Conservation (phyloP, 768 basidiomycete genomes). For the Hypholoma fasciculare region DNA sequence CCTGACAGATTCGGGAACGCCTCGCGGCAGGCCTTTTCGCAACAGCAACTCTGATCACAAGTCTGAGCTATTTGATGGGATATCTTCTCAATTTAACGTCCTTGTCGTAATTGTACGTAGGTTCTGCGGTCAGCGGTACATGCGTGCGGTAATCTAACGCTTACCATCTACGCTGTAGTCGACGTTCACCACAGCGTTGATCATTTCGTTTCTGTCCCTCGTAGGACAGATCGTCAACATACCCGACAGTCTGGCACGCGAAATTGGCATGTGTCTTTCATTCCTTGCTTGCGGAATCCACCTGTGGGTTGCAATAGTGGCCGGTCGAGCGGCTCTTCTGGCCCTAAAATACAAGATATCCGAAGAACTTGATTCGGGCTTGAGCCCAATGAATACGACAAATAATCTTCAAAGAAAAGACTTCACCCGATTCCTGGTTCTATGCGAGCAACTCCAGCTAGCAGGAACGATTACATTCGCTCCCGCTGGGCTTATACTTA, state of each 20-base stretch:
- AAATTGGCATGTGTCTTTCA: conserved; percentile 5
- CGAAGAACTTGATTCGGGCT: too few relatives aligned
- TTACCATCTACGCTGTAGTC: not conserved
- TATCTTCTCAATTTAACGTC: not conserved
- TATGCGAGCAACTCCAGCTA: conserved; percentile 8
- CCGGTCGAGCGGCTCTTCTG: conserved; percentile 6
- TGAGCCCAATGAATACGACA: not conserved
- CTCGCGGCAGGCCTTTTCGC: too few relatives aligned
- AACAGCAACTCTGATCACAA: not conserved
- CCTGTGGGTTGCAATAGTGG: conserved; percentile 8
- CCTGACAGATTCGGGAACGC: too few relatives aligned
- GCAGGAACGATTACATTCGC: conserved; percentile 5
- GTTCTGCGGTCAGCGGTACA: not conserved
- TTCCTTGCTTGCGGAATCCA: conserved; percentile 4
- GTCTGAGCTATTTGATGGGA: not conserved
- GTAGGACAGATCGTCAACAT: not conserved
- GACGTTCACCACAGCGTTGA: conserved; percentile 6
- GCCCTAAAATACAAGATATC: not conserved
- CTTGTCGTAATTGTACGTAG: conserved; percentile 3
- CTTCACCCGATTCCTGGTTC: not conserved
- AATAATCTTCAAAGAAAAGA: not conserved
- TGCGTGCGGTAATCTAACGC: not conserved
- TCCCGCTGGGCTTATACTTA: conserved; percentile 1
- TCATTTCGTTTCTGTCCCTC: conserved; percentile 5
- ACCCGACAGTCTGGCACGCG: not conserved